Base-by-base conservation (phyloP, 352 stramenopile genomes). In the Phytophthora sp. region DNA sequence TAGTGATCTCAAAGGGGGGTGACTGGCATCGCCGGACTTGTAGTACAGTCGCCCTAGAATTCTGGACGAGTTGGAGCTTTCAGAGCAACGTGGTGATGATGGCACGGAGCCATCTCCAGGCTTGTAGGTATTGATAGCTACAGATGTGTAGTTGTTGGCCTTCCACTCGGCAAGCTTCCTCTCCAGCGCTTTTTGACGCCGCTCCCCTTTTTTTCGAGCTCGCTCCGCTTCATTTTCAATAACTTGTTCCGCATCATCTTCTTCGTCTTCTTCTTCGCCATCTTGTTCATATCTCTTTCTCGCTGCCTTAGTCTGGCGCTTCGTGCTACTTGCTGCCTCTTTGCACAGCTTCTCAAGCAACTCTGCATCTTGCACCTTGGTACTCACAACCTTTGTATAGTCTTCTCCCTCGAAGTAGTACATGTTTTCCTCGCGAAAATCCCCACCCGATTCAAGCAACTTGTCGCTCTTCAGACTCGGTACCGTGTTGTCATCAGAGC, bases 341-440 rank as follows among this genome's bases (percentile, higher is more conserved):
- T 57, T 42, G 23, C 77, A 79, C 3, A 89, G 45, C 29, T 78
- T 74, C 12, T 74, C 49, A 1, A 91, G 66, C 51, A 79, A 52
- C 39, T 76, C 58, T 13, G 69, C 59, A 62, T 90, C 79, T 60
- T 80, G 72, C 4, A 30, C 47, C 38, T 80, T 87, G 5, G 47
- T 57, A 41, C 44, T 74, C 39, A 74, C 52, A 3, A 66, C 66
- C 15, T 76, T 82, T 16, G 76, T 81, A 51, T 91, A 91, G 54
- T 94, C 83, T 64, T 88, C 76, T 21, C 85, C 85, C 50, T 94
- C 83, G 65, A 91, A 94, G 49, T 90, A 92, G 67, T 94, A 91
- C 80, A 94, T 94, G 38, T 92, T 91, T 26, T 91, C 85, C 44
- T 90, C 85, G 5, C 61, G 69, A 23, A 91, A 80, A 54, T 90